A percentile compares a stretch with the other conserved stretches of the same genome.
These are phyloP conservation scores for Pyrenopolyporus hunteri DNA, from an alignment of 495 filamentous ascomycete genomes.

Conservation along the genomic window DNA sequence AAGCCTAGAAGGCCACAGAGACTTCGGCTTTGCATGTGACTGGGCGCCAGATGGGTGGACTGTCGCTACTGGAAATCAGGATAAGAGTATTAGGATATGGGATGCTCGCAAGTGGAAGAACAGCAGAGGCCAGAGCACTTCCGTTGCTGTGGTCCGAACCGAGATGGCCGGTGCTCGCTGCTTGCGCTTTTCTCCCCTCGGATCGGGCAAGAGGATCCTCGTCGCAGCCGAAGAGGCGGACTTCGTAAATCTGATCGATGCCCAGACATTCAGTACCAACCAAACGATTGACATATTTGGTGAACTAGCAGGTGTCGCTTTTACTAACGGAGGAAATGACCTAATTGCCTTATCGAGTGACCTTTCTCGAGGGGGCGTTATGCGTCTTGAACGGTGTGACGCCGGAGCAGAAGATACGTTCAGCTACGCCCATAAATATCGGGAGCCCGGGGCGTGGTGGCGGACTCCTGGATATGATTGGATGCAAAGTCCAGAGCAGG, in stretches of 20 bases:
- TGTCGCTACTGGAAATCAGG: slow-evolving; percentile 90
- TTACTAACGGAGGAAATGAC: slow-evolving; percentile 72
- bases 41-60: slow-evolving; percentile 91
- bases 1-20: slow-evolving; percentile 70
- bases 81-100: slow-evolving; percentile 83
- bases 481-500: slow-evolving; percentile 40
- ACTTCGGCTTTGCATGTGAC: slow-evolving; percentile 87
- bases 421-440: slow-evolving; percentile 24
- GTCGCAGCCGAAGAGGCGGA: slow-evolving; percentile 86
- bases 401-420: slow-evolving; percentile 51
- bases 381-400: slow-evolving; percentile 72
- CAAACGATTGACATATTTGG: slow-evolving; percentile 88
- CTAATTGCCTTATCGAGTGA: slow-evolving; percentile 80
- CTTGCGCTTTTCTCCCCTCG: slow-evolving; percentile 81
- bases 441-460: slow-evolving; percentile 15
- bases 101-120: slow-evolving; percentile 77
- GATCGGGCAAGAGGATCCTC: slow-evolving; percentile 73
- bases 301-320: slow-evolving; percentile 78
- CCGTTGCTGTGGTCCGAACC: slow-evolving; percentile 69
- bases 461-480: slow-evolving; percentile 43
- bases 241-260: slow-evolving; percentile 78
- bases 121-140: slow-evolving; percentile 46
- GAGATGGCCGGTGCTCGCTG: slow-evolving; percentile 80
- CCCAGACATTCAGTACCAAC: slow-evolving; percentile 65
- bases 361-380: slow-evolving; percentile 74